These are phyloP conservation scores for Venturia carpophila DNA, from an alignment of 2,329 filamentous ascomycete genomes.

Conservation along the genomic window DNA sequence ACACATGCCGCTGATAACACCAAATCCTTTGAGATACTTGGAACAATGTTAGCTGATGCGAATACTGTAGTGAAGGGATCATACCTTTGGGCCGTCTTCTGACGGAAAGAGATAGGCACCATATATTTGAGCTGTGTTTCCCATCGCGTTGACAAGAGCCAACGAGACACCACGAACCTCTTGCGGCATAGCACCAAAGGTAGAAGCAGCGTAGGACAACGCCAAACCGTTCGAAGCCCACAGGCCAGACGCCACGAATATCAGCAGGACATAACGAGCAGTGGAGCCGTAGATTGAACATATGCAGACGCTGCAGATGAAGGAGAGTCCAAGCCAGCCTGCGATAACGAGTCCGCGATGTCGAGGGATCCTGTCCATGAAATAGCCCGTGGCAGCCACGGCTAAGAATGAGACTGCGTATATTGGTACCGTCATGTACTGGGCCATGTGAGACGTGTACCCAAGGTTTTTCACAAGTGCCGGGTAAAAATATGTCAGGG, in stretches of 20 bases:
- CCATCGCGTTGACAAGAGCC: constrained; percentile 47
- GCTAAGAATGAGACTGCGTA: constrained; percentile 47
- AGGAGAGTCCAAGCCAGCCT: constrained; percentile 38
- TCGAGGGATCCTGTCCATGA: constrained; percentile 40
- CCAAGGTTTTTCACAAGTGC: constrained; percentile 46
- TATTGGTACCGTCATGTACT: constrained; percentile 47
- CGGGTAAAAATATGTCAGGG: constrained; percentile 48
- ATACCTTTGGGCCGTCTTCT: constrained; percentile 38
- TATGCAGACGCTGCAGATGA: constrained; percentile 34
- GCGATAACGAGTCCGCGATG: constrained; percentile 44
- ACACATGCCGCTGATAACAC: constrained; percentile 31
- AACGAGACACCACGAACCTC: constrained; percentile 47
- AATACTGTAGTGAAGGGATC: neutral
- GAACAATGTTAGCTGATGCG: neutral
- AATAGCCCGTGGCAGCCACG: constrained; percentile 40
- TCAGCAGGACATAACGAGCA: constrained; percentile 47
- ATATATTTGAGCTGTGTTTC: constrained; percentile 50
- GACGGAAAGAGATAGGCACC: constrained; percentile 46
- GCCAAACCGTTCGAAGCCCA: constrained; percentile 47
- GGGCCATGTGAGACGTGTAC: constrained; percentile 39
- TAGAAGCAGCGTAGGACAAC: constrained; percentile 45
- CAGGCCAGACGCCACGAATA: constrained; percentile 49
- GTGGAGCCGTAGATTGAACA: constrained; percentile 43
- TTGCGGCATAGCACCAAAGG: constrained; percentile 42
- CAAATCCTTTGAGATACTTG: constrained; percentile 39